Evolutionary conservation across 164 flowering plant genomes (phyloP).

Genomic region (Sedum album): DNA sequence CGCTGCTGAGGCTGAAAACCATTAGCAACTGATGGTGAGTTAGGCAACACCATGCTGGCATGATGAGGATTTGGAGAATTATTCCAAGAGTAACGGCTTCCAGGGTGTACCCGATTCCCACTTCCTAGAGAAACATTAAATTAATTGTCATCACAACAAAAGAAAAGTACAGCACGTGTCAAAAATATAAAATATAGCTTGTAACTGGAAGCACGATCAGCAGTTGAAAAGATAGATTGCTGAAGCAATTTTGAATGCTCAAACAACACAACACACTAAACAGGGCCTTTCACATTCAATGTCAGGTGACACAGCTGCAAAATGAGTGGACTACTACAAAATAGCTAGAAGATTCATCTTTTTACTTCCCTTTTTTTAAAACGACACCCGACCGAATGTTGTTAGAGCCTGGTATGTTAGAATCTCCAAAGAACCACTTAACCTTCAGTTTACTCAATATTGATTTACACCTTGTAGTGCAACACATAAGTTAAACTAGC

Average conservation of each 20-base stretch:
- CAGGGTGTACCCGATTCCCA: background rate
- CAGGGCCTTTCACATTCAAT: too few species aligned
- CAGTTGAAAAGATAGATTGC: background rate
- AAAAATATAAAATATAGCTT: background rate
- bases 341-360: background rate
- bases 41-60: constrained; percentile 39
- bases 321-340: background rate
- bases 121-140: background rate
- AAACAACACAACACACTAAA: background rate
- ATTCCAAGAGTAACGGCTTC: background rate
- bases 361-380: background rate
- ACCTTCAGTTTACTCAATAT: too few species aligned
- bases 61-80: constrained; percentile 17
- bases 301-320: background rate
- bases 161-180: background rate
- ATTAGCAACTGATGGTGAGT: constrained; percentile 29
- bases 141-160: background rate
- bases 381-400: too few species aligned
- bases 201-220: background rate
- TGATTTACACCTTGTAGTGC: too few species aligned
- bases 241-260: background rate
- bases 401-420: too few species aligned
- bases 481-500: background rate
- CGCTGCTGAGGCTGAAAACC: constrained; percentile 33
- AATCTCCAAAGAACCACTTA: too few species aligned